These are phyloP conservation scores for Pleurotus ostreatus DNA, from an alignment of 768 basidiomycete species.

Conservation along the genomic window DNA sequence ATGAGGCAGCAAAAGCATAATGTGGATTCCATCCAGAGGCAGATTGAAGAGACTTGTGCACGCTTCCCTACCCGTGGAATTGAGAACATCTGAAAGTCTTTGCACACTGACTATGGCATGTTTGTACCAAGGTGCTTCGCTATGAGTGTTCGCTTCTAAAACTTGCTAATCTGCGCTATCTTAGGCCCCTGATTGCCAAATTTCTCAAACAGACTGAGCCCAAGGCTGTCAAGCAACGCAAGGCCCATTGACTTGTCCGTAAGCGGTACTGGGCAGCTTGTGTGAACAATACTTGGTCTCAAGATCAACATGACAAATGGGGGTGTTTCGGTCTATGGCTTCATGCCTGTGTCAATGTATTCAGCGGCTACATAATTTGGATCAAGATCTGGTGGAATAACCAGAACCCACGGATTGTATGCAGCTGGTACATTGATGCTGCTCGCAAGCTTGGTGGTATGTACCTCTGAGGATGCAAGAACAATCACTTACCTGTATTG, in stretches of 20 bases:
- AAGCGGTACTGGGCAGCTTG: constrained; percentile 26
- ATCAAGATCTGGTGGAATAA: constrained; percentile 36
- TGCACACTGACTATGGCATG: constrained; percentile 12
- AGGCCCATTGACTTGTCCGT: constrained; percentile 14
- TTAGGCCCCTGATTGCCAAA: constrained; percentile 7
- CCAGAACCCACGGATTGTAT: constrained; percentile 28
- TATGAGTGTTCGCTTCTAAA: neutral
- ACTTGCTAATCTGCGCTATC: neutral
- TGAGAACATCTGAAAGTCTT: constrained; percentile 12
- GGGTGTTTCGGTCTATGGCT: constrained; percentile 26
- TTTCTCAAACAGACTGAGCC: constrained; percentile 12
- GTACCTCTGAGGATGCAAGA: neutral
- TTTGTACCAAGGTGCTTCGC: constrained; percentile 10
- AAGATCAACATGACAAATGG: constrained; percentile 37
- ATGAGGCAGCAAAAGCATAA: constrained; percentile 16
- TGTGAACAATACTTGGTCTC: constrained; percentile 24
- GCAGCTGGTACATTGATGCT: constrained; percentile 28
- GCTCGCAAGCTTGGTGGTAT: constrained; percentile 15
- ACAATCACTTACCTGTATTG: neutral
- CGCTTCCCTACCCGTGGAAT: constrained; percentile 11
- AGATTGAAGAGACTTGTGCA: constrained; percentile 8
- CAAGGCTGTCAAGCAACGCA: constrained; percentile 5
- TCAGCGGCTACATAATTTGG: constrained; percentile 24
- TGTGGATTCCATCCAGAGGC: constrained; percentile 6
- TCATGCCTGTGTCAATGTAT: constrained; percentile 26